These are phyloP conservation scores for Brassica incana DNA, from an alignment of 345 rosid species.

Conservation along the genomic window DNA sequence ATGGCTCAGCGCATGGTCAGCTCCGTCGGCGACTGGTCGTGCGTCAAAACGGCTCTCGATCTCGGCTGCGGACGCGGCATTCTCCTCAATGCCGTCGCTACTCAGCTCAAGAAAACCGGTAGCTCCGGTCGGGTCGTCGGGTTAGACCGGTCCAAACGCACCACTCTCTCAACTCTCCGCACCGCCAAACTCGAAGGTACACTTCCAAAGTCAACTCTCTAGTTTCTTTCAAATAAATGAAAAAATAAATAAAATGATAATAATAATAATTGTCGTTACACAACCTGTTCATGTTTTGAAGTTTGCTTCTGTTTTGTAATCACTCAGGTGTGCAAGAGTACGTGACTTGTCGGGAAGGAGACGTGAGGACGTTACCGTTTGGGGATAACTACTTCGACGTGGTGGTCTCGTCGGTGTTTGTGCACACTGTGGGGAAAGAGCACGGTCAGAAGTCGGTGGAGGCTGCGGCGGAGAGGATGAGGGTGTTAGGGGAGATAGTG, in stretches of 20 bases:
- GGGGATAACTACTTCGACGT: slow-evolving; percentile 90
- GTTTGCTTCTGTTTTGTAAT: background rate
- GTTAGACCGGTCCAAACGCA: slow-evolving; percentile 77
- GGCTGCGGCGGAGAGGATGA: slow-evolving; percentile 87
- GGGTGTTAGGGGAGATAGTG: slow-evolving; percentile 87
- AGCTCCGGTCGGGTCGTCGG: slow-evolving; percentile 97
- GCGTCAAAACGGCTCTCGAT: slow-evolving; percentile 82
- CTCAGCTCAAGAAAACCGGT: slow-evolving; percentile 90
- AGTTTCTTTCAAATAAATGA: background rate
- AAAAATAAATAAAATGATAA: no score
- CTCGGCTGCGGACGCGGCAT: slow-evolving; percentile 95
- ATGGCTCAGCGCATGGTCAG: slow-evolving; percentile 94
- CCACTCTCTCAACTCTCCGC: slow-evolving; percentile 78
- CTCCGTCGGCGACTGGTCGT: slow-evolving; percentile 82
- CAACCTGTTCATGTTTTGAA: background rate
- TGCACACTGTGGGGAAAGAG: slow-evolving; percentile 87
- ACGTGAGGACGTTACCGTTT: slow-evolving; percentile 79
- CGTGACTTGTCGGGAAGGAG: slow-evolving; percentile 92
- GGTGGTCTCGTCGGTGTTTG: slow-evolving; percentile 81
- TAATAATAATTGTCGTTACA: background rate
- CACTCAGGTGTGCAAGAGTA: slow-evolving; percentile 83
- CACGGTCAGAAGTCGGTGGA: slow-evolving; percentile 80
- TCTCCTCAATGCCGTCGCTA: slow-evolving; percentile 86
- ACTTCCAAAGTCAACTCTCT: background rate
- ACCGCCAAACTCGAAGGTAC: slow-evolving; percentile 92